A percentile compares a stretch with the other conserved stretches of the same genome.
Evolutionary conservation across 2,329 filamentous ascomycete species (phyloP).

Genomic region (Polytolypa hystricis): DNA sequence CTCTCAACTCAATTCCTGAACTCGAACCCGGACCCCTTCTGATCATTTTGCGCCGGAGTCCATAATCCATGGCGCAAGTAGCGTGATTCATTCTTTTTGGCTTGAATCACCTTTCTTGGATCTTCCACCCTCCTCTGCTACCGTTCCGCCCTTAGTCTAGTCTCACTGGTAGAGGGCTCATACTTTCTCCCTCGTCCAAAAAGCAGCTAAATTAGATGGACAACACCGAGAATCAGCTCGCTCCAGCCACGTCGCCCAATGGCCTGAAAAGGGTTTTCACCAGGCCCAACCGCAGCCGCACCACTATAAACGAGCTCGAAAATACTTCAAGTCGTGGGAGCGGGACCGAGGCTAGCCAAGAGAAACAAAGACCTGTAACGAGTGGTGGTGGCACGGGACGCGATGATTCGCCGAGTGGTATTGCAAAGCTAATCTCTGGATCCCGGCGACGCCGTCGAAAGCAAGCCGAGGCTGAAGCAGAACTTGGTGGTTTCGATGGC

Average conservation of each 20-base stretch:
- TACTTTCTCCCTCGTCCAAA: too few species aligned
- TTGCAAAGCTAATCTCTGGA: constrained; percentile 42
- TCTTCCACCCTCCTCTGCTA: too few species aligned
- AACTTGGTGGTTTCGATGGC: constrained; percentile 16
- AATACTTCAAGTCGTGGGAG: constrained; percentile 17
- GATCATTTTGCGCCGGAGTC: too few species aligned
- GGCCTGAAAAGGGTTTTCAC: constrained; percentile 27
- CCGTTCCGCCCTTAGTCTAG: too few species aligned
- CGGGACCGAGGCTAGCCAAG: constrained; percentile 26
- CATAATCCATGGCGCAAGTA: too few species aligned
- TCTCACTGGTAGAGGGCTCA: too few species aligned
- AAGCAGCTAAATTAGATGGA: too few species aligned
- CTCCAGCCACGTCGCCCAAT: constrained; percentile 19
- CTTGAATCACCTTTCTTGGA: too few species aligned
- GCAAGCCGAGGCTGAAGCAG: constrained; percentile 22
- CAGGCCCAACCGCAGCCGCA: constrained; percentile 27
- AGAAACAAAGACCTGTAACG: constrained; percentile 29
- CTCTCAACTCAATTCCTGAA: too few species aligned
- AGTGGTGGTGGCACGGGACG: constrained; percentile 26
- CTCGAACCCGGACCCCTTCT: too few species aligned
- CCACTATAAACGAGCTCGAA: constrained; percentile 25
- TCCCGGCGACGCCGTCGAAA: constrained; percentile 30
- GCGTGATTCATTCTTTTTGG: too few species aligned
- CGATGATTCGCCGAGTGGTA: constrained; percentile 32
- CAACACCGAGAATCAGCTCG: constrained; percentile 18